phyloP scores from a whole-genome alignment of 2,329 filamentous ascomycete species.

The Pseudonectria buxi region DNA sequence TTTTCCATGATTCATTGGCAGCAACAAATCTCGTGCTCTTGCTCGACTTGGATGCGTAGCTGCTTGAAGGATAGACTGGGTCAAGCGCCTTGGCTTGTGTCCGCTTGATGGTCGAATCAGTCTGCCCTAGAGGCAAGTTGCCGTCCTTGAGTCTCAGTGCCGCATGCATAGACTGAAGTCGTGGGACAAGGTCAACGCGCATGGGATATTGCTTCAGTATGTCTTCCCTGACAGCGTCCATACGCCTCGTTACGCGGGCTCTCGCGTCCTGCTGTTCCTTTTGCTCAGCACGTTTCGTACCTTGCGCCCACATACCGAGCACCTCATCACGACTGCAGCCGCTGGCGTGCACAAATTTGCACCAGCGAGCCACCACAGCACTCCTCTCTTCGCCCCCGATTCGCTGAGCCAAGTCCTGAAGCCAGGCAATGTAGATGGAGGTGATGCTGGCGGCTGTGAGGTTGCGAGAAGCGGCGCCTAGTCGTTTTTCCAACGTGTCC shows the following conservation, averaged over 20 bases:
- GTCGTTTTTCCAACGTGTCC: conserved; percentile 15
- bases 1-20: too few species aligned
- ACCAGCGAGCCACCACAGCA: background rate
- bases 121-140: conserved; percentile 5
- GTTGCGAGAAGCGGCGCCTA: conserved; percentile 4
- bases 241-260: background rate
- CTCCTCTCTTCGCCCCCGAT: background rate
- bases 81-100: too few species aligned
- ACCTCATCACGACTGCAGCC: background rate
- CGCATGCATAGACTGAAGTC: conserved; percentile 3
- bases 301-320: background rate
- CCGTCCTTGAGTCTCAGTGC: conserved; percentile 14
- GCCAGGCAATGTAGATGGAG: conserved; percentile 22
- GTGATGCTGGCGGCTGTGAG: conserved; percentile 12
- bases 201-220: conserved; percentile 2
- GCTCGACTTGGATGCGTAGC: too few species aligned
- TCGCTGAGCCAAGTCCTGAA: conserved; percentile 12
- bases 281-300: background rate
- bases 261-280: background rate
- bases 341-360: background rate
- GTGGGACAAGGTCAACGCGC: background rate
- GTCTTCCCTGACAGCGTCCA: background rate
- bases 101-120: background rate
- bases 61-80: too few species aligned
- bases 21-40: too few species aligned